Conservation (phyloP, 805 yeast species). For the Teunomyces funiuensis region DNA sequence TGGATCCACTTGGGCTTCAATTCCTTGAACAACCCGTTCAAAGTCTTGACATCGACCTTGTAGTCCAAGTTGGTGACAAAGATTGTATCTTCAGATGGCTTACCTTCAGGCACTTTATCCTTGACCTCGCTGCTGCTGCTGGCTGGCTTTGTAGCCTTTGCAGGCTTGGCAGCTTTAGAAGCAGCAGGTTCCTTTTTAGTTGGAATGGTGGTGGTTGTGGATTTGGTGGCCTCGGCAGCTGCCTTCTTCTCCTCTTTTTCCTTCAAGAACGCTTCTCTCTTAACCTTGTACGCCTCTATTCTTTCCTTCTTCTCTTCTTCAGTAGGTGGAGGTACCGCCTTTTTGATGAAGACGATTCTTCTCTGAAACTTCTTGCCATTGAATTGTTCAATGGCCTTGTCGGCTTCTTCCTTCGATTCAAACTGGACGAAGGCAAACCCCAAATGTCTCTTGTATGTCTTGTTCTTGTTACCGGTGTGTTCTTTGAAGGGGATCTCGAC, state of each 20-base stretch:
- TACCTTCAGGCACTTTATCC: constrained; percentile 43
- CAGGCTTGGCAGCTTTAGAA: constrained; percentile 11
- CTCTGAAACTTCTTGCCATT: constrained; percentile 45
- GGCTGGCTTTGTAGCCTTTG: constrained; percentile 2
- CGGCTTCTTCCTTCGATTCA: constrained; percentile 43
- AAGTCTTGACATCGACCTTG: constrained; percentile 45
- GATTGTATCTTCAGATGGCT: constrained; percentile 56
- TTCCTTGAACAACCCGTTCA: constrained; percentile 46
- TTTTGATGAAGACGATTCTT: constrained; percentile 50
- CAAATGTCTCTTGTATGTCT: constrained; percentile 42
- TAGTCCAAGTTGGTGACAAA: constrained; percentile 62
- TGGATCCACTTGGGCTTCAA: constrained; percentile 57
- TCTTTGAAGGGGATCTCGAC: constrained; percentile 54
- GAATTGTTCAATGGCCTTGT: constrained; percentile 41
- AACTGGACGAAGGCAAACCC: constrained; percentile 65
- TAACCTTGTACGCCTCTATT: constrained; percentile 33
- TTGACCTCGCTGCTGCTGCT: constrained; percentile 4
- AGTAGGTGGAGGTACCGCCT: constrained; percentile 54
- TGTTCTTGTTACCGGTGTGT: constrained; percentile 30
- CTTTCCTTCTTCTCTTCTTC: constrained; percentile 42
- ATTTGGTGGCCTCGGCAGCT: constrained; percentile 17
- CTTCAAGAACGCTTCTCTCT: constrained; percentile 16
- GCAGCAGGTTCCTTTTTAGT: constrained; percentile 14
- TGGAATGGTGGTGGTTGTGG: too few relatives aligned
- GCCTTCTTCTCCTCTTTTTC: constrained; percentile 17